These are phyloP conservation scores for Drosera spatulata DNA, from an alignment of 179 eudicot genomes.

Conservation along the genomic window DNA sequence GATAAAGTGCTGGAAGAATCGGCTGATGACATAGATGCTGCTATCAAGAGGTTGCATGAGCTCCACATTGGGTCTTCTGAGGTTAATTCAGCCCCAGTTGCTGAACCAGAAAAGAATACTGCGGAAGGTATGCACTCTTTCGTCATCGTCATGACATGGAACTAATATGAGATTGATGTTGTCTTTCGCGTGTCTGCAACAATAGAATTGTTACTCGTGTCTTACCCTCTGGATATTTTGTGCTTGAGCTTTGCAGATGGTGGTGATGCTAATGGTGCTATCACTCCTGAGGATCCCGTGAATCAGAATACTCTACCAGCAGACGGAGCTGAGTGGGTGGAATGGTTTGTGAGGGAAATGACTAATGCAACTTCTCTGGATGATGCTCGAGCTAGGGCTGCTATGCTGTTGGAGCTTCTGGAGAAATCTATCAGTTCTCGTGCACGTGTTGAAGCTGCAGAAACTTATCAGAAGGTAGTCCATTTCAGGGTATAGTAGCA, in stretches of 20 bases:
- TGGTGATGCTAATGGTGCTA: slow-evolving; percentile 20
- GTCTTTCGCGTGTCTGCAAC: no score
- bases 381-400: slow-evolving; percentile 72
- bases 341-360: slow-evolving; percentile 66
- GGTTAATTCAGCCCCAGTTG: slow-evolving; percentile 16
- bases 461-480: slow-evolving; percentile 42
- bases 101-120: slow-evolving; percentile 17
- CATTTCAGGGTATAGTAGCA: no score
- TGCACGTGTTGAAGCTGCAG: slow-evolving; percentile 39
- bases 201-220: no score
- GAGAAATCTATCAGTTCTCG: slow-evolving; percentile 51
- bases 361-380: slow-evolving; percentile 53
- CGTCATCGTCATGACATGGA: no score
- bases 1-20: slow-evolving; percentile 46
- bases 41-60: slow-evolving; percentile 48
- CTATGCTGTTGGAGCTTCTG: slow-evolving; percentile 48
- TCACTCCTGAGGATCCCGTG: slow-evolving; percentile 17
- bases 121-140: slow-evolving; percentile 25
- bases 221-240: no score
- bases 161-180: no score
- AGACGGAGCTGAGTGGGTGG: slow-evolving; percentile 86
- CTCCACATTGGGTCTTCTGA: slow-evolving; percentile 32
- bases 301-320: slow-evolving; percentile 25
- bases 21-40: slow-evolving; percentile 48
- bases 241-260: slow-evolving; percentile 13